These are phyloP conservation scores for Chytriomyces hyalinus DNA, from an alignment of 192 early-diverging fungal genomes.

Conservation along the genomic window DNA sequence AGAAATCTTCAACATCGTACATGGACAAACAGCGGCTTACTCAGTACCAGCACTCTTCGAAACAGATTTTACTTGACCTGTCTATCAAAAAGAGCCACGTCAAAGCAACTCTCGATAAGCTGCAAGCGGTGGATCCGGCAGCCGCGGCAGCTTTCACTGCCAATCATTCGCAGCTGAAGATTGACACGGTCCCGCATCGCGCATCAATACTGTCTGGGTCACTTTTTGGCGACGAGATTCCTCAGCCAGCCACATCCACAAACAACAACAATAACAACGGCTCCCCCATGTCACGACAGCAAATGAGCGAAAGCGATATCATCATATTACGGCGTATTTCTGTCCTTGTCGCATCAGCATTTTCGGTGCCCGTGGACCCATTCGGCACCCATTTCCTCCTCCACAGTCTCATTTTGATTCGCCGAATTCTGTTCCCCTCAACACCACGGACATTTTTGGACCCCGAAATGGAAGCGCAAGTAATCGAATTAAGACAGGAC, in stretches of 20 bases:
- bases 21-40: constrained; percentile 6
- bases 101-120: neutral
- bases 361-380: constrained; percentile 10
- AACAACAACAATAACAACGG: neutral
- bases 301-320: neutral
- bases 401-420: constrained; percentile 11
- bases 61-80: constrained; percentile 3
- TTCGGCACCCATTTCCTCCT: constrained; percentile 19
- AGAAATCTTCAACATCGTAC: neutral
- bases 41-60: neutral
- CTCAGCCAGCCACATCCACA: neutral
- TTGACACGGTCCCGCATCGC: neutral
- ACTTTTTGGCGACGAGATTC: neutral
- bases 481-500: neutral
- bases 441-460: neutral
- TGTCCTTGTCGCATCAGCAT: constrained; percentile 11
- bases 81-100: constrained; percentile 2
- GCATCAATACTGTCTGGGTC: neutral
- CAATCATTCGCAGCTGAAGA: neutral
- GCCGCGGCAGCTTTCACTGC: neutral
- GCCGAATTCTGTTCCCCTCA: constrained; percentile 11
- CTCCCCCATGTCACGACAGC: neutral
- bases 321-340: constrained; percentile 7
- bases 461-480: neutral
- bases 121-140: neutral